phyloP scores from a whole-genome alignment of 805 yeast species.

The Tetrapisispora nanseiensis region DNA sequence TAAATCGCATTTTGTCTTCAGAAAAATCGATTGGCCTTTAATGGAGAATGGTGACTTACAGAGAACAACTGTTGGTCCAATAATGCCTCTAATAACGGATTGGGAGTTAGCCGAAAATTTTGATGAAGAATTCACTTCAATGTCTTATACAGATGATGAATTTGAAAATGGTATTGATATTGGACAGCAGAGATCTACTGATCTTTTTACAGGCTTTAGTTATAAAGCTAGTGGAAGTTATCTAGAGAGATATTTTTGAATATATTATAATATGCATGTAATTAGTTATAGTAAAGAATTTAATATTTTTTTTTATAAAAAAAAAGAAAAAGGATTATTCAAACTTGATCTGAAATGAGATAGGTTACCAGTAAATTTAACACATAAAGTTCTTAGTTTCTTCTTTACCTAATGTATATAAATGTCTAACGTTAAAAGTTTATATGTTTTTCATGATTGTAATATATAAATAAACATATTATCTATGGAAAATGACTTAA shows the following conservation, averaged over 20 bases:
- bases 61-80: slow-evolving; percentile 52
- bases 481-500: no score
- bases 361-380: no score
- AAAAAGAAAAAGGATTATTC: not conserved
- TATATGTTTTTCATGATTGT: not conserved
- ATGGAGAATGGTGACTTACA: slow-evolving; percentile 41
- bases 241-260: slow-evolving; percentile 26
- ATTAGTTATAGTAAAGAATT: no score
- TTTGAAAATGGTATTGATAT: not conserved
- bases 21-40: slow-evolving; percentile 62
- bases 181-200: slow-evolving; percentile 8
- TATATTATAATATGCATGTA: not conserved
- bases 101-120: slow-evolving; percentile 81
- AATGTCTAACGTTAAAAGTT: not conserved
- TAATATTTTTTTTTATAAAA: no score
- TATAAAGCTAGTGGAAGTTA: slow-evolving; percentile 30
- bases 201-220: slow-evolving; percentile 30
- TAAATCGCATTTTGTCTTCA: slow-evolving; percentile 62
- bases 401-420: not conserved
- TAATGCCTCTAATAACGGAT: slow-evolving; percentile 71
- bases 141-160: slow-evolving; percentile 37
- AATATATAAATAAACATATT: no score
- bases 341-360: not conserved
- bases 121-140: slow-evolving; percentile 65
- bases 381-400: not conserved